Evolutionary conservation across 2,329 filamentous ascomycete genomes (phyloP), one percentile per base, ranked within the genome.

Genomic region (Bretziella fagacearum): DNA sequence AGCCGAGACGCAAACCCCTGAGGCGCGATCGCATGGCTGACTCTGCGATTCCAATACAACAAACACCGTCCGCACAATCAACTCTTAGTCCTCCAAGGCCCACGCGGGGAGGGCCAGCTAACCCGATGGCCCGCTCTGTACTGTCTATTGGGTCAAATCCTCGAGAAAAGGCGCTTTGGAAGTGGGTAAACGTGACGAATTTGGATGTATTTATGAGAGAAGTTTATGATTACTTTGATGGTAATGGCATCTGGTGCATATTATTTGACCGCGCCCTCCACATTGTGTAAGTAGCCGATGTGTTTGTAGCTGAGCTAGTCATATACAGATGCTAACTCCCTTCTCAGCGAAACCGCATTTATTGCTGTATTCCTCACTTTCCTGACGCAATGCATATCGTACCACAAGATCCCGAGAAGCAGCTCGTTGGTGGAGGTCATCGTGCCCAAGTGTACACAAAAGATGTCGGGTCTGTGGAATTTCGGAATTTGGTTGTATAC

Each of bases 151-250:
- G 27, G n/a, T 40, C 25, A 22, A 41, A 51, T 20, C 49, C 49
- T 4, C 35, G 77, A 60, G 81, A 89, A 57, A 81, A 79, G 60
- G 86, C 87, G 3, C 75, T 93, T 66, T 95, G 85, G 80, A 74
- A 84, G 62, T 95, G 87, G 83, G 84, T 84, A 47, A 94, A 94
- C 57, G 84, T 91, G 49, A 77, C 83, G 30, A 91, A 93, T 57
- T 67, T 95, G 46, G 87, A 95, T 61, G 80, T 77, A 55, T 95
- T 94, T 59, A 77, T 94, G 57, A 73, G 76, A 47, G 81, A 76
- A 52, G 84, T 93, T 3, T 95, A 95, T 59, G 71, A 81, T 53
- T 95, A 94, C 62, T 94, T 83, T 57, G 68, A 81, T 44, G 81
- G 81, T 2, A 81, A 84, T 53, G 87, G 87, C 0, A 76, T 93